phyloP scores from a whole-genome alignment of 2,329 filamentous ascomycete genomes.

The Pyricularia sp. region DNA sequence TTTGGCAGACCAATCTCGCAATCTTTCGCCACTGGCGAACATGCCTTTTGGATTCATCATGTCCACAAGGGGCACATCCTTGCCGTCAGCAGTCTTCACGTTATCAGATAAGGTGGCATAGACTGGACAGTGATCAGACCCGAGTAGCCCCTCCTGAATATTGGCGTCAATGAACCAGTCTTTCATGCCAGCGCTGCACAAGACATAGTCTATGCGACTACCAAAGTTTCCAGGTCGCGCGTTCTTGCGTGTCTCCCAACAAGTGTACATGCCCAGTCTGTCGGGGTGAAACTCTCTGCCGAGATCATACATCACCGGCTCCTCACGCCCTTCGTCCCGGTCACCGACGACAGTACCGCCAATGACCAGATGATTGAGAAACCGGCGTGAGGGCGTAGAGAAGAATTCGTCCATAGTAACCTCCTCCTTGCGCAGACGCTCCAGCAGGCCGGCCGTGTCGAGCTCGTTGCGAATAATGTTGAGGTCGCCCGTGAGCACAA shows the following conservation, averaged over 20 bases:
- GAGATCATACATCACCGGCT: constrained; percentile 66
- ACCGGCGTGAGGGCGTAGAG: constrained; percentile 58
- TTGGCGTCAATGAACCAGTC: constrained; percentile 72
- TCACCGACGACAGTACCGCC: constrained; percentile 52
- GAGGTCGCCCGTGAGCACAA: constrained; percentile 79
- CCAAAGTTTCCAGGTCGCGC: constrained; percentile 93
- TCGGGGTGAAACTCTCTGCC: constrained; percentile 71
- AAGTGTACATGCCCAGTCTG: constrained; percentile 90
- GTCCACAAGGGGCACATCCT: constrained; percentile 51
- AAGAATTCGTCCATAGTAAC: constrained; percentile 64
- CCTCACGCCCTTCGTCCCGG: constrained; percentile 59
- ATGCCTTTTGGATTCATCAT: constrained; percentile 68
- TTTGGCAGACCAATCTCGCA: constrained; percentile 56
- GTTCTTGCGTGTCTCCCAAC: constrained; percentile 93
- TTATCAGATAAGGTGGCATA: constrained; percentile 63
- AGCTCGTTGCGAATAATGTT: constrained; percentile 65
- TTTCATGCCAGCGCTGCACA: constrained; percentile 72
- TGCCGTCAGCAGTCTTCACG: constrained; percentile 38
- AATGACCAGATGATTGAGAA: constrained; percentile 80
- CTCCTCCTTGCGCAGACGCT: constrained; percentile 61
- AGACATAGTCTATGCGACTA: constrained; percentile 84
- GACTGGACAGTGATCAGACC: constrained; percentile 94
- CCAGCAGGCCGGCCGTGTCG: constrained; percentile 67
- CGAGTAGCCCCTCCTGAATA: constrained; percentile 89
- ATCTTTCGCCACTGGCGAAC: constrained; percentile 57